Evolutionary conservation across 768 basidiomycete species (phyloP), one percentile per base, ranked within the genome.

Genomic region (Lentinula edodes): DNA sequence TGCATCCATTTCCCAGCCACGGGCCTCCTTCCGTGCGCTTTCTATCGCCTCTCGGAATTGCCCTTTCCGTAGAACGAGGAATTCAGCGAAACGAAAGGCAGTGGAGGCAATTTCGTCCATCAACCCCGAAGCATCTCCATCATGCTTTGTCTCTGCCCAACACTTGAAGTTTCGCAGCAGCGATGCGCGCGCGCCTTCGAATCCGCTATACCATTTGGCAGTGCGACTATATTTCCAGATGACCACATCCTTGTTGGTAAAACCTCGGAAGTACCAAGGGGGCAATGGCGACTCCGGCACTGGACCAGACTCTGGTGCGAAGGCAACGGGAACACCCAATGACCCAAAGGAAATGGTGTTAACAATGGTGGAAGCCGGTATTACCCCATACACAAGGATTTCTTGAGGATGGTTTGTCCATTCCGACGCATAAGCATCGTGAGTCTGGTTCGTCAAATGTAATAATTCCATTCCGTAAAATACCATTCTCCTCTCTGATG

Each of bases 391-490:
- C 1, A 54, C 53, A 35, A 54, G 35, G 38, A 54, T 41, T 20
- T 54, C 53, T n/a, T 54, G 53, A 20, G 53, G n/a, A 38, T 35
- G 35, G 20, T 54, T 39, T 13, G 36, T 54, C 53, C 36, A 54
- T 20, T 54, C 18, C 16, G 36, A 16, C 8, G 53, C 53, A 10
- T 13, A 15, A 13, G 32, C 6, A 36, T 54, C 53, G 18, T 54
- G 13, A 6, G 10, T 36, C 53, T 54, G 53, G 0, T 20, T 20
- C 5, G 53, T 54, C 53, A 54, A 54, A 18, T 54, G 53, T n/a
- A 54, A 39, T n/a, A 54, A 54, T 18, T 54, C 53, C 36, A 54
- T 54, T 6, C 53, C 53, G 20, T 54, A 54, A 23, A 38, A 54
- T 5, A 54, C 38, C 35, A 41, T 9, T 13, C 53, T 36, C 35